Base-by-base conservation (phyloP, 345 rosid genomes). In the Leavenworthia alabamica region DNA sequence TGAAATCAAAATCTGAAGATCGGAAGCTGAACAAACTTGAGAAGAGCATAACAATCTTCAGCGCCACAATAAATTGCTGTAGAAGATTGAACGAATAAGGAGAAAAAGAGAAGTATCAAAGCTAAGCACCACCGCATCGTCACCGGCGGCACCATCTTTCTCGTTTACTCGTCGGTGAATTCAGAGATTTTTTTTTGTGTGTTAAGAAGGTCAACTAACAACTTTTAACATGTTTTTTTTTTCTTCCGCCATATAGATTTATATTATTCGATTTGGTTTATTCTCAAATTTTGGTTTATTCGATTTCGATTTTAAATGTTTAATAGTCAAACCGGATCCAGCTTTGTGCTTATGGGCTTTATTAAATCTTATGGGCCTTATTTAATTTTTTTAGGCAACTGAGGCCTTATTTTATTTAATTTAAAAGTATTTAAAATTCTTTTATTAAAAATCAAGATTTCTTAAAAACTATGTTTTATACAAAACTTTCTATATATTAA, bases 11-110 rank as follows among this genome's bases (percentile, higher is more conserved):
- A 61, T 42, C 24, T 33, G 40, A 8, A 26, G 72, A 61, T 41
- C 66, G 72, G 36, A 49, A 68, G 67, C 56, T 75, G 46, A 80
- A 89, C 95, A 35, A 78, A 89, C 97, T 86, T 88, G 29, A 93
- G 82, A 15, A 89, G 86, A 78, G 91, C 99, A 66, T 93, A 89
- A 72, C 99, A 93, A 76, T 93, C 96, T 73, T 89, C 97, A 45
- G 86, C 94, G 61, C 91, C 99, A 64, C 99, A 93, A 80, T 89
- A 93, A 66, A 93, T 89, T 53, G 99, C 85, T 11, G 64, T 10
- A 3, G 97, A 81, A 11, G 89, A 82, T 29, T 72, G 66, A 66
- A 79, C 13, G 56, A 73, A 60, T 43, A 86, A 41, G 23, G 67
- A 73, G 4, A 93, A 29, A 11, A 79, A 4, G 31, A 92, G 37